phyloP scores from a whole-genome alignment of 768 basidiomycete species.

The Mycena pura region DNA sequence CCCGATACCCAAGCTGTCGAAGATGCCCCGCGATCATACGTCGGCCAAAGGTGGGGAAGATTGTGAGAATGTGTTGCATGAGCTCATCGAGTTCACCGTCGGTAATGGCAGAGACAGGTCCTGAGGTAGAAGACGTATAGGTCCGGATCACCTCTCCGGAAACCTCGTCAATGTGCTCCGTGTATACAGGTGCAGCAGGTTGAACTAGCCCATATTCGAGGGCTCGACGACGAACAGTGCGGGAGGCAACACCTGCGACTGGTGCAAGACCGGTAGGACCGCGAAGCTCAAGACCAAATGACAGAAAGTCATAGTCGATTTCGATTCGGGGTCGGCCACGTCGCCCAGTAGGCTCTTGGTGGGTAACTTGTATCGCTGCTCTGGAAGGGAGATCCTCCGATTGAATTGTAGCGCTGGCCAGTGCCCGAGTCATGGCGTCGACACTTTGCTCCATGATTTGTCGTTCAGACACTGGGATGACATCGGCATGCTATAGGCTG shows the following conservation, averaged over 20 bases:
- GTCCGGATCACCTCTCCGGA: neutral
- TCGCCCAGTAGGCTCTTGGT: conserved; percentile 14
- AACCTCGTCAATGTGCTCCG: conserved; percentile 9
- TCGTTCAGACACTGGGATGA: conserved; percentile 16
- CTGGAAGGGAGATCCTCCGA: conserved; percentile 18
- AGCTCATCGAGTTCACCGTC: conserved; percentile 35
- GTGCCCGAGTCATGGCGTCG: conserved; percentile 13
- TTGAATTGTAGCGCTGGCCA: conserved; percentile 7
- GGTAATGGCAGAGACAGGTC: conserved; percentile 26
- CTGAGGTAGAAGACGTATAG: conserved; percentile 21
- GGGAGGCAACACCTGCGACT: conserved; percentile 24
- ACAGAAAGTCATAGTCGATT: conserved; percentile 32
- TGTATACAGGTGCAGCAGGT: conserved; percentile 29
- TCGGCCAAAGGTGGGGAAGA: conserved; percentile 37
- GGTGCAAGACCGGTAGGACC: conserved; percentile 29
- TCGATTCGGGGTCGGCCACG: conserved; percentile 33
- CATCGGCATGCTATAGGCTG: conserved; percentile 4
- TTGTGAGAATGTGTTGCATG: conserved; percentile 39
- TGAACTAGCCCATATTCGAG: conserved; percentile 33
- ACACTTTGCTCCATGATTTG: conserved; percentile 15
- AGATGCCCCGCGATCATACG: conserved; percentile 41
- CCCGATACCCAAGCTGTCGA: conserved; percentile 26
- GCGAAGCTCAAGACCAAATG: conserved; percentile 26
- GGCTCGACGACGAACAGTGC: conserved; percentile 34
- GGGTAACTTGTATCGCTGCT: neutral